These are phyloP conservation scores for Talaromyces sp. DNA, from an alignment of 2,329 filamentous ascomycete species.

Conservation along the genomic window DNA sequence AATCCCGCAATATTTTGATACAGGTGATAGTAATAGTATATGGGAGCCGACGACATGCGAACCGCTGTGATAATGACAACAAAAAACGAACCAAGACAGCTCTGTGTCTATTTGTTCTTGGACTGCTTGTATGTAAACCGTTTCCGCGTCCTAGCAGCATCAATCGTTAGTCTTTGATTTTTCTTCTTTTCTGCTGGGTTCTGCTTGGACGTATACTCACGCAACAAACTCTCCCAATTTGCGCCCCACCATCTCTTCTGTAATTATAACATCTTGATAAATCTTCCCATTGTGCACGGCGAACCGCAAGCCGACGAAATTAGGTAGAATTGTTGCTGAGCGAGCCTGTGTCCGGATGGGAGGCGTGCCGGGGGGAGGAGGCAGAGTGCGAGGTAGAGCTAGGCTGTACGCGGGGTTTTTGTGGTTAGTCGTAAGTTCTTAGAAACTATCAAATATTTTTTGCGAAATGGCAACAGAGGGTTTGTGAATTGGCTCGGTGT, in stretches of 20 bases:
- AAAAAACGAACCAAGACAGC: not conserved
- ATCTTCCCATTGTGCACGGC: slow-evolving; percentile 88
- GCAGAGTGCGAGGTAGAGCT: slow-evolving; percentile 34
- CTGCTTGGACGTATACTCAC: slow-evolving; percentile 53
- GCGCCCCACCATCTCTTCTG: slow-evolving; percentile 93
- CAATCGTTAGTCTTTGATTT: not conserved
- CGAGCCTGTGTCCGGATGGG: slow-evolving; percentile 84
- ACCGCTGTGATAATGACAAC: not conserved
- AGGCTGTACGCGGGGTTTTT: slow-evolving; percentile 22
- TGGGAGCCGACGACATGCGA: not conserved
- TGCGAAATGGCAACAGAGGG: not conserved
- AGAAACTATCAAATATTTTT: not conserved
- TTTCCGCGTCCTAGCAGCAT: slow-evolving; percentile 56
- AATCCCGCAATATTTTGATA: not conserved
- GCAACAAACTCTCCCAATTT: slow-evolving; percentile 88
- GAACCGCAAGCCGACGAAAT: slow-evolving; percentile 84
- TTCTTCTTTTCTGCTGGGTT: not conserved
- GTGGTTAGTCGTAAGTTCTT: not conserved
- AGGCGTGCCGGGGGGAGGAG: slow-evolving; percentile 56
- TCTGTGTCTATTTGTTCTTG: slow-evolving; percentile 56
- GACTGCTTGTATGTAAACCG: slow-evolving; percentile 62
- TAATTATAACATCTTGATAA: slow-evolving; percentile 76
- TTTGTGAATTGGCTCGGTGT: slow-evolving; percentile 7
- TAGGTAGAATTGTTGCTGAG: slow-evolving; percentile 81
- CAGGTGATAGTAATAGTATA: not conserved